Base-by-base conservation (phyloP, 2,329 filamentous ascomycete genomes). In the Neoarthrinium moseri region DNA sequence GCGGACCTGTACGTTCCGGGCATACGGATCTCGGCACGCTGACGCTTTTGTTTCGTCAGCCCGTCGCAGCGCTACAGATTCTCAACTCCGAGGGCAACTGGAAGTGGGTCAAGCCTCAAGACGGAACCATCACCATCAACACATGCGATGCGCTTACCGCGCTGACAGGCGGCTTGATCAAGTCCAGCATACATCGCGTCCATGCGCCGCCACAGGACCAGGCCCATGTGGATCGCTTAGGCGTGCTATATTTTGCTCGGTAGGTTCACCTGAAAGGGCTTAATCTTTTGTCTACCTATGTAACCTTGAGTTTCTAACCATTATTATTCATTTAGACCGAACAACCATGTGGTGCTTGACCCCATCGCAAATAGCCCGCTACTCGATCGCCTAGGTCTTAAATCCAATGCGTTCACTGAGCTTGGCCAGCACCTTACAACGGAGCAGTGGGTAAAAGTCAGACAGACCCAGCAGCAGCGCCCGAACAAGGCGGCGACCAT, bases 21-120 rank as follows among this genome's bases (percentile, higher is more conserved):
- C 78, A 83, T 56, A 81, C 78, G 0, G 78, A 83, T 51, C 69
- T 80, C 29, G 77, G 77, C 1, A 77, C 70, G 1, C 57, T 82
- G 7, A 82, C 79, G 0, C 64, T 82, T 7, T 68, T 83, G 0
- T 82, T 81, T 63, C 70, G 75, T 1, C 79, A 83, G 50, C 78
- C 78, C 1, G 72, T 82, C 10, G 75, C 75, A 0, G 78, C 74
- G 3, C 63, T 82, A 18, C 78, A 83, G 55, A 74, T 81, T 18
- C 69, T 69, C n/a, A 63, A 68, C 27, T 58, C 65, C 0, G 61
- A 69, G 8, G 66, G 65, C 5, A 47, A 68, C 11, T 75, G 73
- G 72, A 73, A 68, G 29, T 75, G 65, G 57, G 71, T 73, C 3
- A 60, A 61, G 7, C 67, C 72, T 2, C 67, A 71, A 26, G 64